Percentiles rank a stretch among this genome's conserved stretches.
These are phyloP conservation scores for Pythium myriotylum DNA, from an alignment of 352 stramenopile species.

Conservation along the genomic window DNA sequence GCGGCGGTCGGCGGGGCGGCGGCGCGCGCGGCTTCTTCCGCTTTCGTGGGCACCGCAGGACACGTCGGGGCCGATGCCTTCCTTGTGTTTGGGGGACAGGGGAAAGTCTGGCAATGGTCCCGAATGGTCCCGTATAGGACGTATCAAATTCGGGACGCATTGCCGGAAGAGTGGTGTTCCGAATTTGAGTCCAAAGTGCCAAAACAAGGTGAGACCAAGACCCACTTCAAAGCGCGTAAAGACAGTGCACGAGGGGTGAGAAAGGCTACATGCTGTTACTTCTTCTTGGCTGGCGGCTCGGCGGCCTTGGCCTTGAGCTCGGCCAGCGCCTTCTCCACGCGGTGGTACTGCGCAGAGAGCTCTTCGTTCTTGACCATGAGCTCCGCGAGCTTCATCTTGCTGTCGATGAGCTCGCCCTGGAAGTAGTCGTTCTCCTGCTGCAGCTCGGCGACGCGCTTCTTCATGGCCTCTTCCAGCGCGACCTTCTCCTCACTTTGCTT, in stretches of 20 bases:
- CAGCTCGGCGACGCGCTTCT: conserved; percentile 40
- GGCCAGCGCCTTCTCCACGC: conserved; percentile 60
- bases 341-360: conserved; percentile 57
- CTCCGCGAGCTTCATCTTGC: conserved; percentile 81
- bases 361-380: conserved; percentile 79
- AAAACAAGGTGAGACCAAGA: conserved; percentile 5
- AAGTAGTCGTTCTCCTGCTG: conserved; percentile 85
- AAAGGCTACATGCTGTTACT: conserved; percentile 31
- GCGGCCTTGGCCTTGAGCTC: conserved; percentile 55
- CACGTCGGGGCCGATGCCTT: conserved; percentile 18
- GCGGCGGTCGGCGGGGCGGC: background rate
- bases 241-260: background rate
- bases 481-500: conserved; percentile 41
- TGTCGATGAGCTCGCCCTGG: conserved; percentile 79
- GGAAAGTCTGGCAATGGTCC: conserved; percentile 19
- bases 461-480: conserved; percentile 40
- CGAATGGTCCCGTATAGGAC: conserved; percentile 13
- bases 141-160: conserved; percentile 3
- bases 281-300: conserved; percentile 55
- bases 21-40: background rate
- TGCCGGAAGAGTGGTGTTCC: conserved; percentile 2
- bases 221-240: background rate
- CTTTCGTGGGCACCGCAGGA: conserved; percentile 14
- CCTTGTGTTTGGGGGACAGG: conserved; percentile 3
- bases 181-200: background rate